phyloP scores from a whole-genome alignment of 164 flowering plant species.

The Platanus orientalis region DNA sequence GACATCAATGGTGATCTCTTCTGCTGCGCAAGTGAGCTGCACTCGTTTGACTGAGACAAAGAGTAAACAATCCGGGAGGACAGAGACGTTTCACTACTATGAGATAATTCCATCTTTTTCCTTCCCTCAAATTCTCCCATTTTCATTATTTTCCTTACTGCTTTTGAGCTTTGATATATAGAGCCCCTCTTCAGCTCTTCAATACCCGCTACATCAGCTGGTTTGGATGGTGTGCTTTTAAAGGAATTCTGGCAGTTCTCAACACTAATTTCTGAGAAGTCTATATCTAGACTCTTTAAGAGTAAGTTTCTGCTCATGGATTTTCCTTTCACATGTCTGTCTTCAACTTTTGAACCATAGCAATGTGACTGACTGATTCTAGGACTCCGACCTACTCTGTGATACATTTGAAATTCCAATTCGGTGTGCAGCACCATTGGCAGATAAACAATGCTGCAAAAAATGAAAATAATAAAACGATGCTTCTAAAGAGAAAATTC shows the following conservation, averaged over 20 bases:
- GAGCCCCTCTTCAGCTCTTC: constrained; percentile 59
- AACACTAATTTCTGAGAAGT: constrained; percentile 42
- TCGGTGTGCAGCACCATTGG: constrained; percentile 51
- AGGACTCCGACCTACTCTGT: constrained; percentile 42
- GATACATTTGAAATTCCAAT: constrained; percentile 42
- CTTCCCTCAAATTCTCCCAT: constrained; percentile 36
- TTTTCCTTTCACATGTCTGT: constrained; percentile 30
- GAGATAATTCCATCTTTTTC: constrained; percentile 47
- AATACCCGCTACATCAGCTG: constrained; percentile 22
- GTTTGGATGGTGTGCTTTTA: constrained; percentile 33
- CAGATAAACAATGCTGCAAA: constrained; percentile 28
- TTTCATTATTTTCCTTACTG: constrained; percentile 38
- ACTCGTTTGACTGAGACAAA: constrained; percentile 47
- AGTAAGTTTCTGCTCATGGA: constrained; percentile 31
- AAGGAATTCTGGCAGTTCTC: constrained; percentile 46
- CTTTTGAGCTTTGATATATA: constrained; percentile 60
- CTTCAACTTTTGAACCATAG: constrained; percentile 22
- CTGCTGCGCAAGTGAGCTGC: constrained; percentile 17
- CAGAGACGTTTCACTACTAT: constrained; percentile 28
- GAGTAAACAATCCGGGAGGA: constrained; percentile 46
- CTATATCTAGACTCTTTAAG: constrained; percentile 28
- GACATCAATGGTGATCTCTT: constrained; percentile 24
- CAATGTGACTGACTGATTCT: constrained; percentile 43
- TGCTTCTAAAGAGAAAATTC: neutral
- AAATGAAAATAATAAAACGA: constrained; percentile 11